Base-by-base conservation (phyloP, 139 green algal species). In the Chlorella ohadii region DNA sequence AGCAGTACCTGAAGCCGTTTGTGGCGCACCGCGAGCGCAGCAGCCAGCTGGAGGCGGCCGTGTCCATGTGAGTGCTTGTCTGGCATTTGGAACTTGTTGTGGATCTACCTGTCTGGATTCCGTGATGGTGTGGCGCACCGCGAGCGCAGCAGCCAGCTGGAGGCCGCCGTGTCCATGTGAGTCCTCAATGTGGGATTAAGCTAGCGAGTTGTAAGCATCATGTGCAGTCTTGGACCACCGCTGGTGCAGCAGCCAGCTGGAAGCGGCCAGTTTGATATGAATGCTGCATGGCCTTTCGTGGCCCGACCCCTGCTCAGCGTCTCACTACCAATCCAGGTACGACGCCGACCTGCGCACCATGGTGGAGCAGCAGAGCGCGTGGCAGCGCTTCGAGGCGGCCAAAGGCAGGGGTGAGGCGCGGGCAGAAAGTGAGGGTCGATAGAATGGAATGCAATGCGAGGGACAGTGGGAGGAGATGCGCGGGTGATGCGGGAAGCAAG, bases 371-470 rank as follows among this genome's bases (percentile, higher is more conserved):
- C 41, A 55, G 22, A 85, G 80, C 80, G 80, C 80, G 5, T 85
- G 80, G 80, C 80, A 79, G 80, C 80, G 80, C 12, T 85, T 72
- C 28, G 67, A 78, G 67, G 33, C 80, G n/a, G 80, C 80, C 22
- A 74, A 76, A 17, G 55, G 65, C 31, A 31, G 41, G 22, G 79
- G 65, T 77, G 79, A 51, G 78, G 17, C 7, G 25, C 9, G n/a
- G n/a, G n/a, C n/a, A n/a, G n/a, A n/a, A n/a, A n/a, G 11, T 55
- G 68, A 31, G n/a, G 64, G 27, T 1, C 9, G 59, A 19, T 31
- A n/a, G 59, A 66, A 66, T 28, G 20, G 59, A 2, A 9, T 31
- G 7, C 16, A 33, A 9, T 28, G 59, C 28, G n/a, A n/a, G n/a
- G n/a, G n/a, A n/a, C n/a, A n/a, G n/a, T n/a, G n/a, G n/a, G n/a